Conservation (phyloP, 2,329 filamentous ascomycete species). For the Talaromyces pinophilus region DNA sequence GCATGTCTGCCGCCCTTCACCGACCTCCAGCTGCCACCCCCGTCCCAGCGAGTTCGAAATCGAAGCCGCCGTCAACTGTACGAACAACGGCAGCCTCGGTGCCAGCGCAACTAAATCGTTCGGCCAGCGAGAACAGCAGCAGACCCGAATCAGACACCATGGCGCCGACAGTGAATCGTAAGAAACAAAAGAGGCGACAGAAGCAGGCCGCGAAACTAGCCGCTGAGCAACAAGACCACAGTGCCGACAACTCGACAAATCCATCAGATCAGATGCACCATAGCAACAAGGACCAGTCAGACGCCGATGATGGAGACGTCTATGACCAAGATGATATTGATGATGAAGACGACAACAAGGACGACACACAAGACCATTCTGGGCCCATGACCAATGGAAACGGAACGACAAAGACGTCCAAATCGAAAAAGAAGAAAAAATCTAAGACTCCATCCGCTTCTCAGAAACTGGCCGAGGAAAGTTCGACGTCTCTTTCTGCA, state of each 20-base stretch:
- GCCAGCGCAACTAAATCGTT: slow-evolving; percentile 3
- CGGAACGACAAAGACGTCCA: slow-evolving; percentile 38
- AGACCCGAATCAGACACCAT: slow-evolving; percentile 26
- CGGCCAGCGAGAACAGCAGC: slow-evolving; percentile 16
- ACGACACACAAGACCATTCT: slow-evolving; percentile 49
- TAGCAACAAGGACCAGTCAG: slow-evolving; percentile 33
- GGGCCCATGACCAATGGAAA: slow-evolving; percentile 29
- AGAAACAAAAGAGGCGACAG: slow-evolving; percentile 90
- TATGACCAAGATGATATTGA: slow-evolving; percentile 58
- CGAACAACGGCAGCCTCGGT: not conserved
- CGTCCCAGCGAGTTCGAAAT: slow-evolving; percentile 6
- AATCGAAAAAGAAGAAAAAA: slow-evolving; percentile 47
- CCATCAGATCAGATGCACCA: slow-evolving; percentile 38
- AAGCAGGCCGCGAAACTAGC: slow-evolving; percentile 76
- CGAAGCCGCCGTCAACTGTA: slow-evolving; percentile 6
- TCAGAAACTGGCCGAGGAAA: slow-evolving; percentile 37
- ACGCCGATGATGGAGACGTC: slow-evolving; percentile 41
- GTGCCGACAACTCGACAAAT: slow-evolving; percentile 30
- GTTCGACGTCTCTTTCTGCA: slow-evolving; percentile 43
- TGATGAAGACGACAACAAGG: slow-evolving; percentile 39
- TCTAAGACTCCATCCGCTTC: slow-evolving; percentile 36
- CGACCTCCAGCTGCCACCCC: slow-evolving; percentile 15
- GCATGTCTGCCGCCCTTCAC: slow-evolving; percentile 23
- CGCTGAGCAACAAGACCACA: slow-evolving; percentile 51
- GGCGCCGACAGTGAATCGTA: slow-evolving; percentile 71